Evolutionary conservation across 2,329 filamentous ascomycete species (phyloP), one percentile per base, ranked within the genome.

Genomic region (Aureobasidium leucospermi): DNA sequence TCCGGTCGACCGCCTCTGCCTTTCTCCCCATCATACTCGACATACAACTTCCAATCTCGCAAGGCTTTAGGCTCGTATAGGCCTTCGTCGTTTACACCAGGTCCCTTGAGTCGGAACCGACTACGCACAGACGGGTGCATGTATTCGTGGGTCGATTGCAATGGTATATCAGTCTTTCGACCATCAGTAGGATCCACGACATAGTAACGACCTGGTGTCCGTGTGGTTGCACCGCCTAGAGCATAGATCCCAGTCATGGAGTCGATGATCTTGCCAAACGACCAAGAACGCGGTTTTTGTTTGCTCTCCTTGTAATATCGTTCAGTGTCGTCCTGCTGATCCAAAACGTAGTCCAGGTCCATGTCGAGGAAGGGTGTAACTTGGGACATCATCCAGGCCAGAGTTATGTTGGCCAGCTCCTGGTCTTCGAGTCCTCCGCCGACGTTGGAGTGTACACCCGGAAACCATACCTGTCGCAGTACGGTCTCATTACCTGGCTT

Each of bases 351-450:
- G 47, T 77, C 74, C 4, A 73, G 69, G 56, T 78, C 70, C 65
- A 80, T 74, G 61, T 79, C 78, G 60, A 78, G 65, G 46, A 78
- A 78, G 1, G 74, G 73, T 56, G 75, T 71, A 46, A 81, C 67
- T 60, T 82, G 79, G 53, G 75, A 74, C 65, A 82, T 79, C 80
- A 83, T 83, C 80, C 80, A 83, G 4, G 80, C 80, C 1, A 83
- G 68, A 5, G 76, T 75, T 31, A 82, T 80, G 42, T 81, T 78
- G 10, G 78, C 75, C 36, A 79, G 72, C 34, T 80, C 74, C 62
- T 76, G 73, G 58, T 78, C 75, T 29, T 71, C 68, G 55, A 71
- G 73, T 8, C 76, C 76, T n/a, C 77, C 77, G 9, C 77, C 77
- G 10, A 78, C 63, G 59, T 78, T 78, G 28, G 67, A 66, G 60